Evolutionary conservation across 2,329 filamentous ascomycete genomes (phyloP).

Genomic region (Dactylellina sp.): DNA sequence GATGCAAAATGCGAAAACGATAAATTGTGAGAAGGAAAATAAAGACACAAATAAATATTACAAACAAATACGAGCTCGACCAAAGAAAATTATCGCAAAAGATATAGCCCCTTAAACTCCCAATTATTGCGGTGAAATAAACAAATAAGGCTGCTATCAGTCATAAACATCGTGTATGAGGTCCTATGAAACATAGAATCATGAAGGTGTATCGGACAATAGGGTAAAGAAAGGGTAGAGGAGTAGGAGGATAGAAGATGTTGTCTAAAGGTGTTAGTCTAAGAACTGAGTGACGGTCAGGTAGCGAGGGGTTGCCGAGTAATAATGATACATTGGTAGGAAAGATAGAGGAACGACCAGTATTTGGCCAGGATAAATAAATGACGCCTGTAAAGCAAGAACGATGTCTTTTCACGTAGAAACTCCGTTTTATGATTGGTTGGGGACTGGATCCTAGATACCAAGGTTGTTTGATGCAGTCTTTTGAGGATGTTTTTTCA

Average conservation of each 20-base stretch:
- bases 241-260: background rate
- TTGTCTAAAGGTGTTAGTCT: conserved; percentile 35
- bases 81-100: conserved; percentile 9
- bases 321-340: conserved; percentile 38
- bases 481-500: background rate
- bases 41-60: too few species aligned
- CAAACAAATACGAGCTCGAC: too few species aligned
- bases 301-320: background rate
- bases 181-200: conserved; percentile 17
- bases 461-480: background rate
- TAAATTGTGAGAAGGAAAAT: conserved; percentile 7
- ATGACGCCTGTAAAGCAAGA: conserved; percentile 61
- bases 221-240: too few species aligned
- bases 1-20: conserved; percentile 19
- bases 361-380: conserved; percentile 55
- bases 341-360: conserved; percentile 14
- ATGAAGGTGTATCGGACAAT: conserved; percentile 16
- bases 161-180: conserved; percentile 48
- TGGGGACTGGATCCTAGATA: conserved; percentile 39
- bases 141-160: conserved; percentile 18
- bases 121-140: conserved; percentile 34
- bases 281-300: background rate
- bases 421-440: conserved; percentile 49
- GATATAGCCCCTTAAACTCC: conserved; percentile 44
- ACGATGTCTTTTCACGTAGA: conserved; percentile 41